Evolutionary conservation across 352 stramenopile species (phyloP).

Genomic region (Pythium rishiriense): DNA sequence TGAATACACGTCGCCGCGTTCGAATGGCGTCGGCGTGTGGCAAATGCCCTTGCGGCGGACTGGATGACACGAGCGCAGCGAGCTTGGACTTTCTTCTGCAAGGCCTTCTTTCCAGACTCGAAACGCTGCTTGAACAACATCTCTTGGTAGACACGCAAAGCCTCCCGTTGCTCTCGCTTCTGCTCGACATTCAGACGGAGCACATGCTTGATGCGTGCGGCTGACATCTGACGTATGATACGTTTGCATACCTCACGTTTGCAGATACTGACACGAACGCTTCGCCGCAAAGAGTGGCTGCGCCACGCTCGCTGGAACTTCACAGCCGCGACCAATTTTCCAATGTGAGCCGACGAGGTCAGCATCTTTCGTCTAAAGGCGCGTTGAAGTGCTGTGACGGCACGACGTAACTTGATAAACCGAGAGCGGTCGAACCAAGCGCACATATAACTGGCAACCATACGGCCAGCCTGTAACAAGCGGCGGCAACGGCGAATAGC

Average conservation of each 20-base stretch:
- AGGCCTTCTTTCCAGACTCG: slow-evolving; percentile 14
- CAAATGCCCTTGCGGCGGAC: not conserved
- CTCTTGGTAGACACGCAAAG: slow-evolving; percentile 24
- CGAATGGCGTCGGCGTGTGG: not conserved
- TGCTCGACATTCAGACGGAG: slow-evolving; percentile 19
- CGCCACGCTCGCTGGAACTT: slow-evolving; percentile 15
- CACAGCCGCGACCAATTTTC: not conserved
- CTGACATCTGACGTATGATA: slow-evolving; percentile 6
- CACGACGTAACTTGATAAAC: slow-evolving; percentile 28
- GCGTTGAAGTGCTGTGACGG: slow-evolving; percentile 31
- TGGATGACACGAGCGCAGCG: slow-evolving; percentile 8
- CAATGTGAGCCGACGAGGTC: not conserved
- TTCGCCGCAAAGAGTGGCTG: not conserved
- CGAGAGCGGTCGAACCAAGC: slow-evolving; percentile 20
- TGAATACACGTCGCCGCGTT: slow-evolving; percentile 6
- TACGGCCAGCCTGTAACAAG: slow-evolving; percentile 55
- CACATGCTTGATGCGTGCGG: slow-evolving; percentile 18
- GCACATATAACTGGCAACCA: slow-evolving; percentile 39
- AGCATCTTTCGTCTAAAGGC: not conserved
- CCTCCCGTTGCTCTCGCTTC: slow-evolving; percentile 17
- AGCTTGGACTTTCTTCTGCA: slow-evolving; percentile 20
- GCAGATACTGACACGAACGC: slow-evolving; percentile 8
- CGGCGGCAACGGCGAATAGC: slow-evolving; percentile 70
- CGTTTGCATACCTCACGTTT: slow-evolving; percentile 11
- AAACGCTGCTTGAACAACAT: slow-evolving; percentile 25